These are phyloP conservation scores for Claviceps maximensis DNA, from an alignment of 2,329 filamentous ascomycete genomes.

Conservation along the genomic window DNA sequence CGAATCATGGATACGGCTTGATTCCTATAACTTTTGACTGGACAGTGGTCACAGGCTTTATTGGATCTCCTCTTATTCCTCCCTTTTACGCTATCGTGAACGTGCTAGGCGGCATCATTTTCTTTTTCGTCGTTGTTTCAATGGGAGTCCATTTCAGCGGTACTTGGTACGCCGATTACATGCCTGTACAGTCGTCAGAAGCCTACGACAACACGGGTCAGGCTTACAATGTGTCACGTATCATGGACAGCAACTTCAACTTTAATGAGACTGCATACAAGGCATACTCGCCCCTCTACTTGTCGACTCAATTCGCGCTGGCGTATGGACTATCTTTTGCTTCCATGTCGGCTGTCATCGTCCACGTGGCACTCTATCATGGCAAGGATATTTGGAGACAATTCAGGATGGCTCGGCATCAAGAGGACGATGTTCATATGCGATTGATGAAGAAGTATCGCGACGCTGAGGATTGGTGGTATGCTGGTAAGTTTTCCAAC, in stretches of 20 bases:
- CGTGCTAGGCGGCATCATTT: constrained; percentile 35
- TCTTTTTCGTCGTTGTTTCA: constrained; percentile 44
- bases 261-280: constrained; percentile 49
- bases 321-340: constrained; percentile 54
- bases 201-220: constrained; percentile 52
- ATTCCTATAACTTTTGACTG: constrained; percentile 48
- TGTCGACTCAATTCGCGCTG: constrained; percentile 48
- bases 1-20: constrained; percentile 42
- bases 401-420: constrained; percentile 39
- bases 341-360: constrained; percentile 47
- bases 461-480: constrained; percentile 48
- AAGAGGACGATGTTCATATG: constrained; percentile 48
- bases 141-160: constrained; percentile 46
- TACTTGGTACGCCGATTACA: constrained; percentile 43
- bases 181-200: constrained; percentile 47
- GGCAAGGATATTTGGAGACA: constrained; percentile 41
- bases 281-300: constrained; percentile 51
- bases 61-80: constrained; percentile 36
- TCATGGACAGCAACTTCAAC: constrained; percentile 40
- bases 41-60: constrained; percentile 33
- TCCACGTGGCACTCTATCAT: constrained; percentile 43
- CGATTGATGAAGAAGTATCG: constrained; percentile 48
- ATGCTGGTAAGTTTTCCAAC: constrained; percentile 30
- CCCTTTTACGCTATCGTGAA: constrained; percentile 44
- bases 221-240: constrained; percentile 46